Evolutionary conservation across 352 stramenopile species (phyloP), one percentile per base, ranked within the genome.

Genomic region (Phytopythium boreale): DNA sequence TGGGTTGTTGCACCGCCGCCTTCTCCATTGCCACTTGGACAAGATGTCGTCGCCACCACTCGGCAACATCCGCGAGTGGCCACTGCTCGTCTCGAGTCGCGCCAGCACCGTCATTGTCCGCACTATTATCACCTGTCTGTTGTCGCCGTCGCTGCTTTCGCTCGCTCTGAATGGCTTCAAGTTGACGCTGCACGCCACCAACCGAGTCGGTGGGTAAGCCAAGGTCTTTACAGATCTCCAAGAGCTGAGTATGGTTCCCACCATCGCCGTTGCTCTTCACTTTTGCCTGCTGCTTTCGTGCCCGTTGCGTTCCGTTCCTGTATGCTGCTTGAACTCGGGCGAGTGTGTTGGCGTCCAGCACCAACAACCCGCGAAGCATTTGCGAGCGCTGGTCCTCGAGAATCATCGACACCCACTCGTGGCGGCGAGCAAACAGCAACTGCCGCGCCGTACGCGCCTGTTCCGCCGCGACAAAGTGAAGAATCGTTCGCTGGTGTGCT

Each of bases 381-480:
- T 77, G 71, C 0, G 80, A 67, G 29, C 37, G 4, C 67, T 69
- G 76, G 59, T 91, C 82, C 55, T 91, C 80, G 7, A 67, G 63
- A 8, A 66, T 79, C 77, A 89, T 87, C 15, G 67, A 61, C 50
- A 84, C 69, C 82, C 82, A 89, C 24, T 91, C 82, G 0, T 60
- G 19, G 6, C 57, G 44, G 36, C 41, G 41, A 12, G 27, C 19
- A 27, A 50, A 11, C 2, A 20, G 7, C 11, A 29, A 2, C 19
- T 51, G 8, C 0, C 41, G 56, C 15, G 1, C 4, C 10, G 10
- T 4, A 2, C 27, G 39, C 1, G 56, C 39, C 10, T 62, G 36
- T 7, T 52, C 37, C 9, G 12, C 5, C 2, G 39, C 26, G 14
- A 39, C 24, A 12, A n/a, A 31, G 26, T 14, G 56, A 6, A 62